phyloP scores from a whole-genome alignment of 1,284 basidiomycete species.

The Chalciporus sp. region DNA sequence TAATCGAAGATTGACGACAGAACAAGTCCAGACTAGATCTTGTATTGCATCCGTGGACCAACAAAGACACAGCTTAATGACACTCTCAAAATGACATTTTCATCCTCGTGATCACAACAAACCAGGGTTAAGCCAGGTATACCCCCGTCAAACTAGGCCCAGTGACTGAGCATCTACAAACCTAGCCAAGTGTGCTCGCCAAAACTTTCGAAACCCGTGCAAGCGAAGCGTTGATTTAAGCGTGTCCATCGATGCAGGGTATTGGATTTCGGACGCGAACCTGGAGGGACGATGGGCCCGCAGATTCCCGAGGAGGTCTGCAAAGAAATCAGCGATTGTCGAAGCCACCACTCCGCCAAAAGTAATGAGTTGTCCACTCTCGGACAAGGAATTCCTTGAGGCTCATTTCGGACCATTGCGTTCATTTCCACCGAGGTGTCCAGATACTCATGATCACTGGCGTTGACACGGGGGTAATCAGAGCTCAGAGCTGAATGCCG shows the following conservation, averaged over 20 bases:
- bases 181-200: too few relatives aligned
- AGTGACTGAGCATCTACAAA: too few relatives aligned
- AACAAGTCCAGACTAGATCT: conserved; percentile 2
- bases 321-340: background rate
- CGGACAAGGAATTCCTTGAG: background rate
- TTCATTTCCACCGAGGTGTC: too few relatives aligned
- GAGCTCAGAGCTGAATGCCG: too few relatives aligned
- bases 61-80: background rate
- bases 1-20: conserved; percentile 28
- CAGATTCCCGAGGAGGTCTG: background rate
- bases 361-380: background rate
- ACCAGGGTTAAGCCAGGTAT: background rate
- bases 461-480: too few relatives aligned
- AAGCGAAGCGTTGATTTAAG: too few relatives aligned
- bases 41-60: background rate
- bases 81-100: too few relatives aligned
- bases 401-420: background rate
- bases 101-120: background rate
- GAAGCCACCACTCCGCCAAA: background rate
- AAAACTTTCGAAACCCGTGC: too few relatives aligned
- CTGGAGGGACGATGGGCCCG: background rate
- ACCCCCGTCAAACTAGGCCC: background rate
- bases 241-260: too few relatives aligned
- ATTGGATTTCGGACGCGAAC: background rate
- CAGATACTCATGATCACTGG: too few relatives aligned